Conservation (phyloP, 352 stramenopile genomes). For the Globisporangium sylvaticum region DNA sequence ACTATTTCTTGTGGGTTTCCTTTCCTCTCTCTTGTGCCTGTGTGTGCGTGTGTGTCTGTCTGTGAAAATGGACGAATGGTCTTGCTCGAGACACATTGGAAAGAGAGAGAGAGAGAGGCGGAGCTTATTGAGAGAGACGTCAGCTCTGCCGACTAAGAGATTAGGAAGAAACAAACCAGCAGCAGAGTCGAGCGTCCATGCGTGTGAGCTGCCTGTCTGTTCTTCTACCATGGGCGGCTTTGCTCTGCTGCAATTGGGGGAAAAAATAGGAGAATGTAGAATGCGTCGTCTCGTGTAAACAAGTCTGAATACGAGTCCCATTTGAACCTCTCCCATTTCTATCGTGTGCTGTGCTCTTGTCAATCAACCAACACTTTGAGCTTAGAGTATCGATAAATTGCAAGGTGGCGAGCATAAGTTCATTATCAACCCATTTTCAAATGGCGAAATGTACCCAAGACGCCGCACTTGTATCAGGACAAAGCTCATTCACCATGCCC, state of each 20-base stretch:
- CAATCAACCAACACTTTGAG: background rate
- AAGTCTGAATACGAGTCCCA: background rate
- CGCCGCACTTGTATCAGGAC: too few relatives aligned
- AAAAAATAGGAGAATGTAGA: background rate
- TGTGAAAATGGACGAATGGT: background rate
- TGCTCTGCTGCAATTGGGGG: background rate
- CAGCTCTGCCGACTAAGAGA: background rate
- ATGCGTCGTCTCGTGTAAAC: background rate
- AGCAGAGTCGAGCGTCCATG: background rate
- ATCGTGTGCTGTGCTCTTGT: background rate
- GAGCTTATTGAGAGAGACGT: background rate
- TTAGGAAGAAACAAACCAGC: background rate
- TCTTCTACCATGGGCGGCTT: too few relatives aligned
- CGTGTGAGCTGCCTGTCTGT: too few relatives aligned
- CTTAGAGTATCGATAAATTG: too few relatives aligned
- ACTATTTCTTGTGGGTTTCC: constrained; percentile 50
- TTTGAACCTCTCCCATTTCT: background rate
- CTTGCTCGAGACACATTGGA: background rate
- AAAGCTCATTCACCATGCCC: too few relatives aligned
- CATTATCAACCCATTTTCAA: background rate
- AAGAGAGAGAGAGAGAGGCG: background rate
- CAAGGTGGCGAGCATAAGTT: background rate
- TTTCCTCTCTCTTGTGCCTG: constrained; percentile 23
- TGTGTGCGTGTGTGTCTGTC: background rate
- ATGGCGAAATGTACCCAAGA: background rate